Conservation (phyloP, 148 eudicot genomes). For the Cornus controversa region DNA sequence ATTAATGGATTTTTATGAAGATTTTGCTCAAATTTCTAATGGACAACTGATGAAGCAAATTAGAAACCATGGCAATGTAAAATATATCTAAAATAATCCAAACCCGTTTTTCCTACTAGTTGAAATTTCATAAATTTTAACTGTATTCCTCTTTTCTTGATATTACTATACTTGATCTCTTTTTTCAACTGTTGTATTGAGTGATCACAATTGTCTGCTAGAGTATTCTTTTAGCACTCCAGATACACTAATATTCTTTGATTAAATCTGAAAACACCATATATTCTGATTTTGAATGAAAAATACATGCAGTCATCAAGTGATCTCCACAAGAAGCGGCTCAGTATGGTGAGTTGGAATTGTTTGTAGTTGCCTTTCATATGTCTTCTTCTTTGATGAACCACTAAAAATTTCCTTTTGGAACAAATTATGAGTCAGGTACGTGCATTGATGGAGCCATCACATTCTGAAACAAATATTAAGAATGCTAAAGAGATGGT, state of each 20-base stretch:
- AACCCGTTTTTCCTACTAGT: background rate
- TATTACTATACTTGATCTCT: background rate
- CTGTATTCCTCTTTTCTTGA: background rate
- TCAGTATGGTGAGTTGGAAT: conserved; percentile 53
- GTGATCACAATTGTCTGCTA: background rate
- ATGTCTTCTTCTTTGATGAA: conserved; percentile 1
- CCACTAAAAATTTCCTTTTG: background rate
- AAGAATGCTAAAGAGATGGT: conserved; percentile 45
- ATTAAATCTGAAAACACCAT: background rate
- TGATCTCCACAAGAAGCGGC: conserved; percentile 77
- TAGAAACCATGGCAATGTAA: background rate
- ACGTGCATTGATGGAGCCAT: conserved; percentile 63
- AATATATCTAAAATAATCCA: background rate
- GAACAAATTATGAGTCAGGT: conserved; percentile 42
- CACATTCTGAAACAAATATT: conserved; percentile 49
- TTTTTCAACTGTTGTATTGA: background rate
- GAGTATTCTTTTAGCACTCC: background rate
- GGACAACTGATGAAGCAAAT: background rate
- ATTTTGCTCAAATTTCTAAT: background rate
- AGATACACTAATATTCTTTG: background rate
- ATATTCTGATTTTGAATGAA: conserved; percentile 1
- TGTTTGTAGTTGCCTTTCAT: conserved; percentile 1
- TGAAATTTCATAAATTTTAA: background rate
- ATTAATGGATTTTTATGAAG: background rate
- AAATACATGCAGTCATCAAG: conserved; percentile 66